Evolutionary conservation across 345 rosid species (phyloP), one percentile per base, ranked within the genome.

Genomic region (Citrus trifoliata): DNA sequence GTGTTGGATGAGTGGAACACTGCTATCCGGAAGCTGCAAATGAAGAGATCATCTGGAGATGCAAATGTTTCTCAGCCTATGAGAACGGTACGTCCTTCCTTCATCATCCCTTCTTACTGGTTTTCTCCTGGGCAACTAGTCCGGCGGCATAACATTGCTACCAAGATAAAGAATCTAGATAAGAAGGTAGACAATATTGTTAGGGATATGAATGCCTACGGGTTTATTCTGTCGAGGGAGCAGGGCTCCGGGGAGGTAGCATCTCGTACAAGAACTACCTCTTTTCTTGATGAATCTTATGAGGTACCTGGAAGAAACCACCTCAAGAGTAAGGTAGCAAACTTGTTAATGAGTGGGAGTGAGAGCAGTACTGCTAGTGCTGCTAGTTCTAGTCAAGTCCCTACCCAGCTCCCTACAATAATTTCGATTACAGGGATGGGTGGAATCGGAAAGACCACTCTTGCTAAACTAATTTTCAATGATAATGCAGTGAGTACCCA

Each of bases 1-100:
- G 71, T n/a, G 55, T 38, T 68, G 19, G 55, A 68, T 68, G 71
- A 68, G 71, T 68, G 71, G 71, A 69, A 25, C 72, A 69, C 33
- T 25, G 32, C 21, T 1, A 25, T 46, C 6, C 35, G 32, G 9
- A 42, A 69, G 3, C 27, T 24, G 28, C 33, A 40, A 4, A 14
- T 69, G 72, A 25, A 42, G 19, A 25, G 51, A 46, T 46, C 51
- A 13, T 46, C 51, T 46, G 51, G 51, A n/a, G 58, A 2, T 68
- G 30, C 14, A 40, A 68, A 68, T 38, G 32, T 10, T 68, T 12
- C 71, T 19, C 24, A 40, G 2, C 30, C 14, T 12, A 16, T n/a
- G 30, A 68, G 25, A 9, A 68, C 42, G 55, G 71, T 68, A 68
- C 13, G 71, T 40, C 46, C 53, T 13, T 18, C 12, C 0, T 1